Conservation (phyloP, 139 green algal genomes). For the Coccomyxa sp. region DNA sequence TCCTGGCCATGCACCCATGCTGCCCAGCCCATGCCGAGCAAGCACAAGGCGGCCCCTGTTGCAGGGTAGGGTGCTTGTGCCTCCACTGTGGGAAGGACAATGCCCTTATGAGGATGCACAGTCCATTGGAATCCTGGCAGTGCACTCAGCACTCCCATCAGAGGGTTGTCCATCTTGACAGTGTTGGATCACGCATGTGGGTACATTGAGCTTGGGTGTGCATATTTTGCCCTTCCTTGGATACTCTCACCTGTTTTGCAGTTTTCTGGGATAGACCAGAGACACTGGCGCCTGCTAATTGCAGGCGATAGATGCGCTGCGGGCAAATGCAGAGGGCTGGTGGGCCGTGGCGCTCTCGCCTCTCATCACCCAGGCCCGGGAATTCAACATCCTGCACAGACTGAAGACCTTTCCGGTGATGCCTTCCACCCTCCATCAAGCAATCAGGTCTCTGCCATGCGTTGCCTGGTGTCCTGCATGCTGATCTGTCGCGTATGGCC, state of each 20-base stretch:
- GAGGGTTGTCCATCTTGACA: neutral
- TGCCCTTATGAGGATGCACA: neutral
- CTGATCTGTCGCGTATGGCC: neutral
- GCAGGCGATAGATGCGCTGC: conserved; percentile 15
- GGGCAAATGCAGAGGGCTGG: conserved; percentile 8
- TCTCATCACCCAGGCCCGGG: conserved; percentile 39
- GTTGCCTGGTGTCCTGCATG: neutral
- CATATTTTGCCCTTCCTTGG: neutral
- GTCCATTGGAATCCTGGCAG: neutral
- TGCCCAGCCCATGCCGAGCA: neutral
- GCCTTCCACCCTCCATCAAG: neutral
- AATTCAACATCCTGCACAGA: conserved; percentile 50
- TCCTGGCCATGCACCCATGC: neutral
- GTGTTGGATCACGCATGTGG: neutral
- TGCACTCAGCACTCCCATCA: neutral
- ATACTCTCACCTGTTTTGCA: neutral
- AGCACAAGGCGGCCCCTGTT: neutral
- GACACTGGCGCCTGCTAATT: neutral
- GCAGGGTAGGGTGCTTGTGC: too few relatives aligned
- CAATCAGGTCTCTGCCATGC: neutral
- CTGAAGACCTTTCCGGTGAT: conserved; percentile 19
- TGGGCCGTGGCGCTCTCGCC: neutral
- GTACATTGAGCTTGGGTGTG: neutral
- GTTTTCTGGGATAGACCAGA: too few relatives aligned
- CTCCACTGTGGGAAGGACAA: too few relatives aligned